Evolutionary conservation across 768 basidiomycete genomes (phyloP).

Genomic region (Boletus subparvulus): DNA sequence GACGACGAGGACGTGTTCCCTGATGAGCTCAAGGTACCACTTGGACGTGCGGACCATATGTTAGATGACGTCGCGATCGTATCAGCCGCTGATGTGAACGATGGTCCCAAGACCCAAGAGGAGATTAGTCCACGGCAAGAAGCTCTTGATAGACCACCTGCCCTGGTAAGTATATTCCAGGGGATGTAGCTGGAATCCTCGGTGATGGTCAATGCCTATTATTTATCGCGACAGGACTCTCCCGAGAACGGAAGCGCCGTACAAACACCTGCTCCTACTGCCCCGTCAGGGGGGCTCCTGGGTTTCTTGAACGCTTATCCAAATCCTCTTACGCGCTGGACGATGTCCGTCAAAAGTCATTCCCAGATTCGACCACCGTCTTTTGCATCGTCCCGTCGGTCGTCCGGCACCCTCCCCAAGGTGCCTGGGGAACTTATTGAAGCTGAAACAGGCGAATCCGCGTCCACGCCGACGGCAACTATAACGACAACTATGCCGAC

Average conservation of each 20-base stretch:
- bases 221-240: constrained; percentile 18
- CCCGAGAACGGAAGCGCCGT: constrained; percentile 24
- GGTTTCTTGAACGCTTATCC: constrained; percentile 63
- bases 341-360: constrained; percentile 29
- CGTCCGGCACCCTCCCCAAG: constrained; percentile 24
- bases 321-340: constrained; percentile 56
- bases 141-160: constrained; percentile 15
- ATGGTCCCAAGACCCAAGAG: constrained; percentile 18
- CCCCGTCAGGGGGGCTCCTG: constrained; percentile 45
- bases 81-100: constrained; percentile 9
- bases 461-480: neutral
- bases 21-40: constrained; percentile 55
- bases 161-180: constrained; percentile 20
- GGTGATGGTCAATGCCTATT: neutral
- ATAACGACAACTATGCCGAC: constrained; percentile 2
- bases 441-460: constrained; percentile 13
- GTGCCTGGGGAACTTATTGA: constrained; percentile 38
- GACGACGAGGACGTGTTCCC: constrained; percentile 60
- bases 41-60: constrained; percentile 60
- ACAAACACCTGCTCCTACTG: constrained; percentile 20
- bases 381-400: constrained; percentile 21
- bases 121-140: constrained; percentile 21
- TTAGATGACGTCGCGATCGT: constrained; percentile 42
- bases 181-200: neutral
- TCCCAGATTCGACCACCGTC: constrained; percentile 23